Evolutionary conservation across 306 rosid genomes (phyloP).

Genomic region (Citrullus colocynthis): DNA sequence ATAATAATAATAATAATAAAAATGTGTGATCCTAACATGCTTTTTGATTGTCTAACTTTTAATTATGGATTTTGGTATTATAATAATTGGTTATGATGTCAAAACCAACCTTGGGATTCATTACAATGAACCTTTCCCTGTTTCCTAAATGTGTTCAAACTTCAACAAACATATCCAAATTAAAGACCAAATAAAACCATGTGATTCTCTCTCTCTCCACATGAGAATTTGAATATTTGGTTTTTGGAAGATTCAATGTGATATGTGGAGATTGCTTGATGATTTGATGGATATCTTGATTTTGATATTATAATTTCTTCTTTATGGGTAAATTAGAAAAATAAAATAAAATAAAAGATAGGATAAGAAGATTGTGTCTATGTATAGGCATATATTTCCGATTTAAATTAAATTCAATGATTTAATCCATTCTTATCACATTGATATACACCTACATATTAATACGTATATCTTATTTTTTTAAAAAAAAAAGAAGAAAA

Average conservation of each 20-base stretch:
- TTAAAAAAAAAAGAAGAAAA: too few species aligned
- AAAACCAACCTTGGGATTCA: neutral
- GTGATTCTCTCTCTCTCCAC: constrained; percentile 1
- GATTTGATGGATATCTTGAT: neutral
- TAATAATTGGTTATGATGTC: neutral
- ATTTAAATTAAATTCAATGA: neutral
- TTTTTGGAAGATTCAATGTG: neutral
- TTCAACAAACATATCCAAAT: neutral
- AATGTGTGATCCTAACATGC: neutral
- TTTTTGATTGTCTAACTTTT: neutral
- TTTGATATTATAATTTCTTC: neutral
- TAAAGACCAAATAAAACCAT: neutral
- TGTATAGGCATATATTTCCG: too few species aligned
- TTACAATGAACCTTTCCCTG: neutral
- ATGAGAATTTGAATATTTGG: neutral
- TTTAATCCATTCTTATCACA: neutral
- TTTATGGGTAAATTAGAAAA: neutral
- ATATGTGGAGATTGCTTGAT: neutral
- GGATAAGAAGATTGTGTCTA: neutral
- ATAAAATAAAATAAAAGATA: too few species aligned
- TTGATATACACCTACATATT: neutral
- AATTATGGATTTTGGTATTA: neutral
- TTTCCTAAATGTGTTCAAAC: neutral
- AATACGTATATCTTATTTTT: too few species aligned
- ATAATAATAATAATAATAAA: neutral